phyloP scores from a whole-genome alignment of 108 stramenopile genomes.

The Nitzschia sp. region DNA sequence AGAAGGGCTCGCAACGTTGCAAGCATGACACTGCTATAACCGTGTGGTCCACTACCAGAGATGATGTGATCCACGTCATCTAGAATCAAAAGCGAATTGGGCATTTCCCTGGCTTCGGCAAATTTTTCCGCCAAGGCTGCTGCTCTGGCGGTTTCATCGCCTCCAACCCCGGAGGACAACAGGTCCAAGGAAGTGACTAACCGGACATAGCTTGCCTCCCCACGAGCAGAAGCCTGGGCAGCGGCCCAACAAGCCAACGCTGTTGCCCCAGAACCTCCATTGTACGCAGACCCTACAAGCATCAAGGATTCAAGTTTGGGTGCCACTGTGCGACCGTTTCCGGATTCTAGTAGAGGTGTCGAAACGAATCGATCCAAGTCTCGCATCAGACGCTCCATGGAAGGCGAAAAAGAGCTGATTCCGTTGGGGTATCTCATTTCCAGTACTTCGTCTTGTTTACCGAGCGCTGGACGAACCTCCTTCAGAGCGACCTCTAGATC shows the following conservation, averaged over 20 bases:
- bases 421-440: slow-evolving; percentile 64
- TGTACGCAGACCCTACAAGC: slow-evolving; percentile 56
- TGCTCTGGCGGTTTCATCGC: slow-evolving; percentile 66
- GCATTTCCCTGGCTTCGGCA: slow-evolving; percentile 67
- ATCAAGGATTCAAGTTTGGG: slow-evolving; percentile 55
- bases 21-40: slow-evolving; percentile 75
- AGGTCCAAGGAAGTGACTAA: slow-evolving; percentile 75
- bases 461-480: slow-evolving; percentile 75
- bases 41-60: slow-evolving; percentile 59
- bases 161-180: slow-evolving; percentile 49
- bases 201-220: slow-evolving; percentile 62
- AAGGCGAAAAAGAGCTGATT: slow-evolving; percentile 59
- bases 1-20: slow-evolving; percentile 77
- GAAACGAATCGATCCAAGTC: slow-evolving; percentile 66
- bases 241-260: slow-evolving; percentile 70
- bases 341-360: slow-evolving; percentile 27
- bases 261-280: slow-evolving; percentile 47
- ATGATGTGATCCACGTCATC: slow-evolving; percentile 83
- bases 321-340: neutral
- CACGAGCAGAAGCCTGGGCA: slow-evolving; percentile 59
- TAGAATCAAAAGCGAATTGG: slow-evolving; percentile 61
- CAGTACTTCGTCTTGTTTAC: slow-evolving; percentile 77
- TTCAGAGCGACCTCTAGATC: slow-evolving; percentile 61
- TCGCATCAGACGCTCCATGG: slow-evolving; percentile 59
- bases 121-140: slow-evolving; percentile 71